A percentile compares a stretch with the other conserved stretches of the same genome.
phyloP scores from a whole-genome alignment of 768 basidiomycete species.

The Lepiota venenata region DNA sequence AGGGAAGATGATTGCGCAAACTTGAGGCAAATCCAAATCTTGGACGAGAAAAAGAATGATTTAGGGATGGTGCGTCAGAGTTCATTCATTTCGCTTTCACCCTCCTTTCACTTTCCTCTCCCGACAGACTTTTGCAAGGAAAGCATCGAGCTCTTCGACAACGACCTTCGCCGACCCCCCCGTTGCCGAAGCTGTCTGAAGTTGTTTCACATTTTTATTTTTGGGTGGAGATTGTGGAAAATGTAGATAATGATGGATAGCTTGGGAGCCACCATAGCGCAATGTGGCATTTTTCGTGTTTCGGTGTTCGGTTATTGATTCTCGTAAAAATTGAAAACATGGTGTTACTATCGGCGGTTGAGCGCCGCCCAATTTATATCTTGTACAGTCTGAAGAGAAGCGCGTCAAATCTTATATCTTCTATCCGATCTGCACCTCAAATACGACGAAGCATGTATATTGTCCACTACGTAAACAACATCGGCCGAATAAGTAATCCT shows the following conservation, averaged over 20 bases:
- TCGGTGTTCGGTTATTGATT: too few species aligned
- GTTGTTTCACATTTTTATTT: background rate
- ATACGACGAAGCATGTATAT: too few species aligned
- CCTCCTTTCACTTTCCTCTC: background rate
- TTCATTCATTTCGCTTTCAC: background rate
- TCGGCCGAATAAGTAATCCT: too few species aligned
- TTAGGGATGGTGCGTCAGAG: constrained; percentile 4
- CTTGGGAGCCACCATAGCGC: background rate
- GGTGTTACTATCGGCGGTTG: too few species aligned
- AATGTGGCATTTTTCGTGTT: too few species aligned
- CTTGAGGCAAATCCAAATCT: background rate
- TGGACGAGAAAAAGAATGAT: constrained; percentile 5
- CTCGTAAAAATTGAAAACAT: too few species aligned
- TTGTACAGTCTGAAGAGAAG: too few species aligned
- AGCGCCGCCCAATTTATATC: too few species aligned
- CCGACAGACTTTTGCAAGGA: constrained; percentile 7
- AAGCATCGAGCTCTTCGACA: constrained; percentile 4
- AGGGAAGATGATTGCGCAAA: constrained; percentile 15
- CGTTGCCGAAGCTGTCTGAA: background rate
- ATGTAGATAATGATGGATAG: background rate
- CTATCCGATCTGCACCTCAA: too few species aligned
- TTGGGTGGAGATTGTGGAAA: background rate
- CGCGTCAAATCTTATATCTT: too few species aligned
- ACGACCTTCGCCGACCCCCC: constrained; percentile 1
- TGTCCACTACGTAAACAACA: too few species aligned